Conservation (phyloP, 2,329 filamentous ascomycete genomes). For the Dothiorella sarmentorum region DNA sequence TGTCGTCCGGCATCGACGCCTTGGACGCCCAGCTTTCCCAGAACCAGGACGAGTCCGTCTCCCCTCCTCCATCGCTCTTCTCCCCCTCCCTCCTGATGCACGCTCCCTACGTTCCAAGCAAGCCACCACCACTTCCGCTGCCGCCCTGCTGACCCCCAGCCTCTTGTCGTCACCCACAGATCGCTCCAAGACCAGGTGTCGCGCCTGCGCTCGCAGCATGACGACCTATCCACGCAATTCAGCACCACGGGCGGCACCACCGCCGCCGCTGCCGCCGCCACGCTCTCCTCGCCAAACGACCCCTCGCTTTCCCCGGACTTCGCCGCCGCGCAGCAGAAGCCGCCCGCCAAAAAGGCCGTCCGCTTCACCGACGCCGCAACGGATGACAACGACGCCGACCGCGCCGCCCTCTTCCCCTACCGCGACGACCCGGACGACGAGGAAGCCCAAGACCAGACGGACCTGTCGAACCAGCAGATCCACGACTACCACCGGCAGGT, state of each 20-base stretch:
- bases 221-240: conserved; percentile 77
- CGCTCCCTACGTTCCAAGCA: conserved; percentile 14
- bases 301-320: conserved; percentile 37
- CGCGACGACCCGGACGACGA: conserved; percentile 61
- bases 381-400: conserved; percentile 44
- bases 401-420: conserved; percentile 65
- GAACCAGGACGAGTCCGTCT: conserved; percentile 50
- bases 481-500: conserved; percentile 79
- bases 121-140: conserved; percentile 1
- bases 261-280: conserved; percentile 32
- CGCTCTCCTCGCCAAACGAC: conserved; percentile 44
- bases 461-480: conserved; percentile 77
- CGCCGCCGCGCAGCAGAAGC: conserved; percentile 34
- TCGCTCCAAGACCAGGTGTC: conserved; percentile 62
- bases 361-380: conserved; percentile 67
- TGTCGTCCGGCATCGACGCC: conserved; percentile 72
- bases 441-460: conserved; percentile 47
- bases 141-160: conserved; percentile 22
- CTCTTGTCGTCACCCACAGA: conserved; percentile 28
- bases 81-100: background rate
- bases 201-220: conserved; percentile 68
- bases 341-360: conserved; percentile 62
- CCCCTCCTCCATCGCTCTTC: background rate
- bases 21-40: conserved; percentile 64
- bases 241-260: conserved; percentile 53